Base-by-base conservation (phyloP, 2,329 filamentous ascomycete genomes). In the Didymella segeticola region DNA sequence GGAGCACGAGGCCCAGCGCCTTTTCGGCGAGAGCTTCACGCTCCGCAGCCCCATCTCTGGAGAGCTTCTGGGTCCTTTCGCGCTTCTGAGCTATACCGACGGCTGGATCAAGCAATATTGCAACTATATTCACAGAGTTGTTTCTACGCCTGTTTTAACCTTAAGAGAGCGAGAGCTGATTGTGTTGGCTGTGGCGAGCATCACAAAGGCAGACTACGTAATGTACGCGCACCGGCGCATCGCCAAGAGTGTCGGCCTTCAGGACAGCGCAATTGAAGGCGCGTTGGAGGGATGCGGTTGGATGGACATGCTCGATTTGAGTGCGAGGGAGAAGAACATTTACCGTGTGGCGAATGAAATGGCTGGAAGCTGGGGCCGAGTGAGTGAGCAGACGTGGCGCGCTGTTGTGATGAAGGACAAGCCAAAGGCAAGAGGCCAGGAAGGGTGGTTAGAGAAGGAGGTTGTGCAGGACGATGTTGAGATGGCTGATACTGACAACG, bases 1-100 rank as follows among this genome's bases (percentile, higher is more conserved):
- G 2, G 30, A 53, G n/a, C 34, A 47, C 20, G 22, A 37, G 20
- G 50, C 50, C 20, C 43, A 53, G 15, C 50, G 50, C 31, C 43
- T 53, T 19, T 53, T 53, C 31, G 50, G 50, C 37, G 12, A 27
- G 5, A n/a, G n/a, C 17, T 53, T 53, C 50, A 38, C 37, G 11
- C 27, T 53, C 4, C 37, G 43, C 8, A 37, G 25, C n/a, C 50
- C 50, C 27, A 19, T 2, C 5, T 43, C 50, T 0, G 50, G 50
- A n/a, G 43, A 43, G 4, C 50, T 47, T 1, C 31, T 38, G 11
- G 50, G 50, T 8, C 50, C 50, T 25, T 53, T 53, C 17, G 37
- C 50, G 5, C 43, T 53, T 5, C 38, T 53, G 8, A 36, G 36
- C 20, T 53, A 53, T 12, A 53, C 50, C 3, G 50, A 53, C 10